phyloP scores from a whole-genome alignment of 2,329 filamentous ascomycete species.

The Chrysosporium keratinophilum region DNA sequence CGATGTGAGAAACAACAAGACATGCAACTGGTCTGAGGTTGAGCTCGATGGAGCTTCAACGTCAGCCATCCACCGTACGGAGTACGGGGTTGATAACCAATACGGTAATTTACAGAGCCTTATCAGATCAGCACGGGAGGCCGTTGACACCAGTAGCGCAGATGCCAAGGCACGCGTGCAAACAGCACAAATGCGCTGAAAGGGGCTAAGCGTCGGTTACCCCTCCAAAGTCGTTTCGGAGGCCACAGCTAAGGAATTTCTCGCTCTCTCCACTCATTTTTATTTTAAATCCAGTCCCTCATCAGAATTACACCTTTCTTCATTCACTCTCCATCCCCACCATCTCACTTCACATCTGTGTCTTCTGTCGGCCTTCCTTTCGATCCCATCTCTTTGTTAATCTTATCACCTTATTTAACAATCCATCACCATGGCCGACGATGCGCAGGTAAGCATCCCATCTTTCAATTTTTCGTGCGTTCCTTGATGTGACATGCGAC shows the following conservation, averaged over 20 bases:
- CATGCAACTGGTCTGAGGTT: not conserved
- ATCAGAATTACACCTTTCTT: constrained; percentile 18
- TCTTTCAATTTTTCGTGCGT: not conserved
- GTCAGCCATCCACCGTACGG: too few species aligned
- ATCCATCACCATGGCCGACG: constrained; percentile 52
- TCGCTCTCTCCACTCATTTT: constrained; percentile 10
- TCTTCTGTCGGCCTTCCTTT: constrained; percentile 18
- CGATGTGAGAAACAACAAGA: not conserved
- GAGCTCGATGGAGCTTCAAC: not conserved
- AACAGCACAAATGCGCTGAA: constrained; percentile 11
- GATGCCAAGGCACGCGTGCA: not conserved
- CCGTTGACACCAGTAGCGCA: constrained; percentile 5
- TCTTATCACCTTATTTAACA: constrained; percentile 17
- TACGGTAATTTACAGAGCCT: not conserved
- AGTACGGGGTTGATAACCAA: not conserved
- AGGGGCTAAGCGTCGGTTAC: constrained; percentile 10
- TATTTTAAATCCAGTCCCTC: constrained; percentile 13
- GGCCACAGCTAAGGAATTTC: constrained; percentile 11
- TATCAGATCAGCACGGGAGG: constrained; percentile 1
- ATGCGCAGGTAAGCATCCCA: constrained; percentile 49
- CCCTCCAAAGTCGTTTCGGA: constrained; percentile 7
- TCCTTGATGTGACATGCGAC: not conserved
- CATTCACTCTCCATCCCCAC: constrained; percentile 18
- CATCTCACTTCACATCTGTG: constrained; percentile 14
- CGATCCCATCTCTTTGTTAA: constrained; percentile 14